Conservation (phyloP, 1,139 yeast genomes). For the Zygosaccharomyces sapae region DNA sequence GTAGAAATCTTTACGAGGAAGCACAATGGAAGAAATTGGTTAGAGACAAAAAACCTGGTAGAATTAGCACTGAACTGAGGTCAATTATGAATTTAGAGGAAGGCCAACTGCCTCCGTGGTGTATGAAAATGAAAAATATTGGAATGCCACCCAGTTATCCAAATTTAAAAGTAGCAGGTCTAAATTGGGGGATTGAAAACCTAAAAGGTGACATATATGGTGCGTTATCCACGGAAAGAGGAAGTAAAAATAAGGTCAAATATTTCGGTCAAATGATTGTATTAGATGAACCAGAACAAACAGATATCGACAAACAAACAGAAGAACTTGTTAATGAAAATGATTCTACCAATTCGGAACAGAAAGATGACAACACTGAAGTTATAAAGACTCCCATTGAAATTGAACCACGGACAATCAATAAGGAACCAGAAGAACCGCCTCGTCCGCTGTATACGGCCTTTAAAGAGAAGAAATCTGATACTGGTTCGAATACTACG, state of each 20-base stretch:
- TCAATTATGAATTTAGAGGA: slow-evolving; percentile 68
- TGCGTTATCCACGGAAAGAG: slow-evolving; percentile 37
- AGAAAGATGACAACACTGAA: slow-evolving; percentile 12
- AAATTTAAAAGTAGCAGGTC: slow-evolving; percentile 55
- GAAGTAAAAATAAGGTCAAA: slow-evolving; percentile 17
- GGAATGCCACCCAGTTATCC: slow-evolving; percentile 90
- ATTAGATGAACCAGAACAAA: slow-evolving; percentile 17
- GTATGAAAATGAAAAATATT: slow-evolving; percentile 57
- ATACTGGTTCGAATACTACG: slow-evolving; percentile 29
- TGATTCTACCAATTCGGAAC: slow-evolving; percentile 22
- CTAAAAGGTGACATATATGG: slow-evolving; percentile 37
- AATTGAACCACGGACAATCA: slow-evolving; percentile 5
- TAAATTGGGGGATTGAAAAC: slow-evolving; percentile 37
- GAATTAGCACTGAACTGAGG: slow-evolving; percentile 53
- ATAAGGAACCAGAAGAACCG: slow-evolving; percentile 25
- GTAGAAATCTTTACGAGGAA: slow-evolving; percentile 56
- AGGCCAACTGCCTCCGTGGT: slow-evolving; percentile 78
- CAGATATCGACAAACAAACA: slow-evolving; percentile 15
- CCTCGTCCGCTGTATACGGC: slow-evolving; percentile 42
- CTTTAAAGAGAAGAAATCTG: slow-evolving; percentile 37
- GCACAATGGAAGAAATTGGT: slow-evolving; percentile 36
- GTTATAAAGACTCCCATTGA: slow-evolving; percentile 17
- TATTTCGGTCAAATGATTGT: slow-evolving; percentile 28
- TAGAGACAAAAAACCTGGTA: slow-evolving; percentile 60
- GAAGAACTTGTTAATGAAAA: slow-evolving; percentile 23